Evolutionary conservation across 2,329 filamentous ascomycete species (phyloP).

Genomic region (Xylariaceae sp.): DNA sequence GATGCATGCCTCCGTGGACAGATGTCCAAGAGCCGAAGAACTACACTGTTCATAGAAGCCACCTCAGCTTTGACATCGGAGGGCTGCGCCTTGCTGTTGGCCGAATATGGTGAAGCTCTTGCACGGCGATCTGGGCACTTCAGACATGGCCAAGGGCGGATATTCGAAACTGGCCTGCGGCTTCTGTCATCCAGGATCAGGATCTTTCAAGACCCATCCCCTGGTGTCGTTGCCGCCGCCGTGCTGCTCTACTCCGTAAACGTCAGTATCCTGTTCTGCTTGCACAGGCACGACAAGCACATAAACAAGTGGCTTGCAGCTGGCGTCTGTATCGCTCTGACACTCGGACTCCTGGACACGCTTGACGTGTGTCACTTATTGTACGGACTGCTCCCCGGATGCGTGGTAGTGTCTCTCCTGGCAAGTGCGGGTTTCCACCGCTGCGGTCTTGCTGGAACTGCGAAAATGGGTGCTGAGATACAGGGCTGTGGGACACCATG

Average conservation of each 20-base stretch:
- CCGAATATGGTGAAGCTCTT: too few species aligned
- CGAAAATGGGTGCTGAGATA: neutral
- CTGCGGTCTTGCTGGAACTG: neutral
- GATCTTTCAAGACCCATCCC: neutral
- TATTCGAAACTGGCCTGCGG: too few species aligned
- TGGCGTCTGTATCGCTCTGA: neutral
- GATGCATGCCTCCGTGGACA: too few species aligned
- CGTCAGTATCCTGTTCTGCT: neutral
- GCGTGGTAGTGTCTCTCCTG: neutral
- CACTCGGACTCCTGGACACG: neutral
- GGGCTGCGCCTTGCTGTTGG: too few species aligned
- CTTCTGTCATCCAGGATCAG: too few species aligned
- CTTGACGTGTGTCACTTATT: neutral
- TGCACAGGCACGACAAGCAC: neutral
- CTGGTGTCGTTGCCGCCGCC: neutral
- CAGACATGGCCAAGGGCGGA: too few species aligned
- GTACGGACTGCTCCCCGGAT: neutral
- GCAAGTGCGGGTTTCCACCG: neutral
- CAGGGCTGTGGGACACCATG: neutral
- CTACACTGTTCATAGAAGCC: too few species aligned
- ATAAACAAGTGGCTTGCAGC: neutral
- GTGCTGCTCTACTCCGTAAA: neutral
- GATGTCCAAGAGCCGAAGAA: too few species aligned
- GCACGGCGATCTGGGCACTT: too few species aligned
- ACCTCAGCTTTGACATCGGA: too few species aligned